Evolutionary conservation across 768 basidiomycete species (phyloP).

Genomic region (Pulveroboletus sp.): DNA sequence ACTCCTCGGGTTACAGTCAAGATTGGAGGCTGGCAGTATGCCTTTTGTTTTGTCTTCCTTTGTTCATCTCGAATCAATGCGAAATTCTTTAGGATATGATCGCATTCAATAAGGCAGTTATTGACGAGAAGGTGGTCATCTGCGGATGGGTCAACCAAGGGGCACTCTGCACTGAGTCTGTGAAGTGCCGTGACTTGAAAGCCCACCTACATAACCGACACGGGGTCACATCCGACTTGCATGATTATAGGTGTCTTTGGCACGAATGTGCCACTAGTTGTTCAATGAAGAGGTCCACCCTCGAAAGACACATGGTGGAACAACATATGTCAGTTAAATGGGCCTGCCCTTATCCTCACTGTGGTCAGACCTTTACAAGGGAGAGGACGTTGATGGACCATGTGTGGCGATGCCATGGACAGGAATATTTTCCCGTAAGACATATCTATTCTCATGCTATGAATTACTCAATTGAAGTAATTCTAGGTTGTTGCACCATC

Average conservation of each 20-base stretch:
- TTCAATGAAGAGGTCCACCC: conserved; percentile 7
- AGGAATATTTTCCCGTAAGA: background rate
- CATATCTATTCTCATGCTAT: background rate
- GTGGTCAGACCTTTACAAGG: conserved; percentile 3
- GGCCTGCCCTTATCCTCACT: conserved; percentile 8
- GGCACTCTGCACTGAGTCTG: background rate
- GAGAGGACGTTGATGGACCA: background rate
- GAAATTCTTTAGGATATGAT: conserved; percentile 5
- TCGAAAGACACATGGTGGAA: conserved; percentile 11
- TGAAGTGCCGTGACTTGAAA: conserved; percentile 1
- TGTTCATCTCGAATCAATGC: background rate
- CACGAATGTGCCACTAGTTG: background rate
- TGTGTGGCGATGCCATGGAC: background rate
- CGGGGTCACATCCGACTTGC: background rate
- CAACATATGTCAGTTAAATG: conserved; percentile 11
- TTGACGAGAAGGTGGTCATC: background rate
- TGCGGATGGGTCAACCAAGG: conserved; percentile 8
- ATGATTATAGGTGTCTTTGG: conserved; percentile 11
- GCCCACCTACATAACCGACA: conserved; percentile 5
- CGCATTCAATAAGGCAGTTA: background rate
- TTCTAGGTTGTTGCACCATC: background rate
- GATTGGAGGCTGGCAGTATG: too few species aligned
- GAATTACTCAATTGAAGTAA: background rate
- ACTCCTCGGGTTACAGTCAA: too few species aligned
- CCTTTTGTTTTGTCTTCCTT: too few species aligned